Evolutionary conservation across 192 early-diverging fungal species (phyloP).

Genomic region (Gaertneriomyces semiglobifer): DNA sequence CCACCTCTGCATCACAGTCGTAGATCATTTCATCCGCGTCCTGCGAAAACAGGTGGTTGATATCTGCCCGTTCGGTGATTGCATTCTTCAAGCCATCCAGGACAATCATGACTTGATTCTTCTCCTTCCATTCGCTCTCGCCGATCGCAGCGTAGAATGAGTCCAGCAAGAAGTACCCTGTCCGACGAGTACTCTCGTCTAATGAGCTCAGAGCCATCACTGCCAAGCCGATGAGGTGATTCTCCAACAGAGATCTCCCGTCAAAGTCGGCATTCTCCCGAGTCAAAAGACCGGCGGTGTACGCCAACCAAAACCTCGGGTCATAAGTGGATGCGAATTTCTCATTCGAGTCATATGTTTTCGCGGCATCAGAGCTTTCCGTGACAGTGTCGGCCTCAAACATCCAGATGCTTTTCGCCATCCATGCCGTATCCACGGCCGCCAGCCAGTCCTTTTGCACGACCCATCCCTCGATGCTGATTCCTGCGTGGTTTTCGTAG

Average conservation of each 20-base stretch:
- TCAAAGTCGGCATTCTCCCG: constrained; percentile 52
- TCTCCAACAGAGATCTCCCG: constrained; percentile 60
- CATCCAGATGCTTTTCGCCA: constrained; percentile 44
- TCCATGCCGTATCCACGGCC: constrained; percentile 57
- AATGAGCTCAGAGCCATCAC: constrained; percentile 61
- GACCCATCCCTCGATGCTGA: constrained; percentile 57
- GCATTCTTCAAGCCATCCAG: constrained; percentile 68
- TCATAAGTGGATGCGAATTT: constrained; percentile 54
- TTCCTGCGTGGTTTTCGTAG: constrained; percentile 54
- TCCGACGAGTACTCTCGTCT: constrained; percentile 51
- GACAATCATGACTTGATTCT: constrained; percentile 65
- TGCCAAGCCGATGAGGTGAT: constrained; percentile 64
- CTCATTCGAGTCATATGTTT: neutral
- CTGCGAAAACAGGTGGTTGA: neutral
- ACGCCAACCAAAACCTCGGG: constrained; percentile 66
- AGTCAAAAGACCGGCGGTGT: constrained; percentile 55
- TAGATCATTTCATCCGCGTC: constrained; percentile 4
- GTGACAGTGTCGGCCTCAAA: too few relatives aligned
- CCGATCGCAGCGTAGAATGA: constrained; percentile 56
- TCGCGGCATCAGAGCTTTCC: constrained; percentile 11
- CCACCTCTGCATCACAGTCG: neutral
- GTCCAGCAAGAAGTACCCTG: constrained; percentile 66
- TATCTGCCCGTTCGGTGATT: constrained; percentile 48
- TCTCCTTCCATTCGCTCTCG: constrained; percentile 53
- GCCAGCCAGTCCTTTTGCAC: constrained; percentile 9